These are phyloP conservation scores for Paracamarosporium sp. DNA, from an alignment of 2,329 filamentous ascomycete genomes.

Conservation along the genomic window DNA sequence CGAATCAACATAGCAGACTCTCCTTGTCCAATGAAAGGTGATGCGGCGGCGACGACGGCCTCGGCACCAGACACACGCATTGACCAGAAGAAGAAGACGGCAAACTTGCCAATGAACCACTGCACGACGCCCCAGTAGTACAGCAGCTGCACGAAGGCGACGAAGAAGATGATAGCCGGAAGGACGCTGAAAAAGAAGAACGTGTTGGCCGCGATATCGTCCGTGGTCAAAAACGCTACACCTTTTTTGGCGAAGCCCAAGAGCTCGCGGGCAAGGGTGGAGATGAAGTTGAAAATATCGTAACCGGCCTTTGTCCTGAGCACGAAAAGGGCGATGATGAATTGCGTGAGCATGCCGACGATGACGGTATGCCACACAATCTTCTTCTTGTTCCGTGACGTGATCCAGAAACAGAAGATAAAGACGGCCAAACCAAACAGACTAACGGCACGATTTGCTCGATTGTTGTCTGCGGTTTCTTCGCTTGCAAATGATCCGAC, in stretches of 20 bases:
- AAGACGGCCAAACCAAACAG: conserved; percentile 79
- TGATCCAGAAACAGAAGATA: conserved; percentile 70
- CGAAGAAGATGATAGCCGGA: conserved; percentile 96
- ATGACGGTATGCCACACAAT: conserved; percentile 67
- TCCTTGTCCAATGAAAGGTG: conserved; percentile 92
- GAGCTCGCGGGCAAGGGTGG: conserved; percentile 73
- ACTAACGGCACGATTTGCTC: conserved; percentile 79
- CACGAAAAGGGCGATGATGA: conserved; percentile 87
- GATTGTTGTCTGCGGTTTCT: conserved; percentile 77
- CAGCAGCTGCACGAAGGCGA: conserved; percentile 85
- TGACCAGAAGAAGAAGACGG: conserved; percentile 88
- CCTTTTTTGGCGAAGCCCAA: conserved; percentile 79
- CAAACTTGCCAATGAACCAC: conserved; percentile 89
- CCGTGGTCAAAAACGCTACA: conserved; percentile 72
- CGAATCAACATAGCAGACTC: conserved; percentile 93
- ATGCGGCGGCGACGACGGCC: conserved; percentile 91
- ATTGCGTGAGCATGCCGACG: conserved; percentile 87
- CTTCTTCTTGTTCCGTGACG: conserved; percentile 71
- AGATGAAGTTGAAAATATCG: conserved; percentile 92
- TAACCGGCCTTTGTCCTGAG: conserved; percentile 79
- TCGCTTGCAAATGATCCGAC: conserved; percentile 77
- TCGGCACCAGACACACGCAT: conserved; percentile 89
- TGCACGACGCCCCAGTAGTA: conserved; percentile 83
- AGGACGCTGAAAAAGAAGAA: conserved; percentile 83
- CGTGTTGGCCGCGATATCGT: conserved; percentile 36